Conservation (phyloP, 306 rosid genomes). For the Betula pendula region DNA sequence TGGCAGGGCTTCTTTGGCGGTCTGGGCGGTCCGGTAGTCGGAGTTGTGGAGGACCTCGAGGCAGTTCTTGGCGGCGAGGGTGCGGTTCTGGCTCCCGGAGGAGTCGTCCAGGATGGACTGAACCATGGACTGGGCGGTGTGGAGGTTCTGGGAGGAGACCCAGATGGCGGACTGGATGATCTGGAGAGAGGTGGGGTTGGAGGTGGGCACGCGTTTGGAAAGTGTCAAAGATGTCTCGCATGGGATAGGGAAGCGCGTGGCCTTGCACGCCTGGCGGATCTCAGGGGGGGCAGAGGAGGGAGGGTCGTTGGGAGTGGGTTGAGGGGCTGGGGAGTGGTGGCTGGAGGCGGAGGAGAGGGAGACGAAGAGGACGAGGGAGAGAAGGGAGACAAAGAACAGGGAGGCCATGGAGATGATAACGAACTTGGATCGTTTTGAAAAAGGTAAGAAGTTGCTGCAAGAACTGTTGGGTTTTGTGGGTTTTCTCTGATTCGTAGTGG, state of each 20-base stretch:
- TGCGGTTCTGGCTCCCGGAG: conserved; percentile 48
- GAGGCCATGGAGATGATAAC: conserved; percentile 62
- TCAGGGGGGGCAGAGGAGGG: conserved; percentile 1
- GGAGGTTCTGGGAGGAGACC: conserved; percentile 46
- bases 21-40: conserved; percentile 52
- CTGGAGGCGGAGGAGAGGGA: conserved; percentile 46
- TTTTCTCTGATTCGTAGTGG: conserved; percentile 20
- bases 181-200: conserved; percentile 39
- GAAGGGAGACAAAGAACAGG: conserved; percentile 34
- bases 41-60: conserved; percentile 45
- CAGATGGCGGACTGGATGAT: conserved; percentile 50
- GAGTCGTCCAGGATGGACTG: conserved; percentile 46
- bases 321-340: conserved; percentile 7
- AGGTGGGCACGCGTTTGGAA: conserved; percentile 22
- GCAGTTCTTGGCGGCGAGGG: conserved; percentile 66
- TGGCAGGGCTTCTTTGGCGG: conserved; percentile 45
- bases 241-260: conserved; percentile 67
- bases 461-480: conserved; percentile 2
- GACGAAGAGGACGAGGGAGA: conserved; percentile 47
- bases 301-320: neutral
- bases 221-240: conserved; percentile 51
- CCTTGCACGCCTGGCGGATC: conserved; percentile 60
- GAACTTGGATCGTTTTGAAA: conserved; percentile 34
- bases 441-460: neutral
- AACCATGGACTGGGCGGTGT: conserved; percentile 57